Base-by-base conservation (phyloP, 2,329 filamentous ascomycete species). In the Diaporthe sp. region DNA sequence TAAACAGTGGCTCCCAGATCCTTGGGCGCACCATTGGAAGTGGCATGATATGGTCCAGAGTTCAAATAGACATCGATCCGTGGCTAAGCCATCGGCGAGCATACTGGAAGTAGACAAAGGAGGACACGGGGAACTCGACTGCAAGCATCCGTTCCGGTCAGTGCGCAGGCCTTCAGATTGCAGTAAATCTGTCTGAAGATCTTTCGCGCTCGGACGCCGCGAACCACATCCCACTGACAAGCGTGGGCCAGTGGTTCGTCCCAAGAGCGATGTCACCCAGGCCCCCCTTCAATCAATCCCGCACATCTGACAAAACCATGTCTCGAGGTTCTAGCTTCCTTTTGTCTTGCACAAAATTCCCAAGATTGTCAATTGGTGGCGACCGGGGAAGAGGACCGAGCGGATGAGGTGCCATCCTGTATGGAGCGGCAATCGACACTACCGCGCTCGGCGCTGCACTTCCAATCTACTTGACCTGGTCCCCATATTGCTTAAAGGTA, bases 161-260 rank as follows among this genome's bases (percentile, higher is more conserved):
- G 45, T 67, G 45, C 45, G 42, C 30, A 17, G 45, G 17, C 64
- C 4, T 40, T 30, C 47, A 17, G 42, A 52, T 54, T 40, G 33
- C 64, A 30, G 45, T 28, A 68, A 68, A 68, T 30, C 33, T 68
- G 47, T 28, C 64, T 38, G 47, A 40, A 30, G 64, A 68, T 68
- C 64, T 28, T 28, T 68, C 64, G 64, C 47, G 64, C 64, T 68
- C 64, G 64, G 64, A 68, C 47, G 30, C 10, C 25, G 64, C 64
- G 64, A 68, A 40, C 64, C 45, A n/a, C n/a, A 28, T 66, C 30
- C 22, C 64, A 40, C 64, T 54, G n/a, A 54, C 45, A 28, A 54
- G 64, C 64, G 9, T 38, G 64, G 64, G 5, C 45, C 64, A 54
- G n/a, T 68, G 64, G 64, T 68, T 68, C 64, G 64, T 68, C 64